A percentile compares a stretch with the other conserved stretches of the same genome.
Evolutionary conservation across 768 basidiomycete species (phyloP).

Genomic region (Mycena polygramma): DNA sequence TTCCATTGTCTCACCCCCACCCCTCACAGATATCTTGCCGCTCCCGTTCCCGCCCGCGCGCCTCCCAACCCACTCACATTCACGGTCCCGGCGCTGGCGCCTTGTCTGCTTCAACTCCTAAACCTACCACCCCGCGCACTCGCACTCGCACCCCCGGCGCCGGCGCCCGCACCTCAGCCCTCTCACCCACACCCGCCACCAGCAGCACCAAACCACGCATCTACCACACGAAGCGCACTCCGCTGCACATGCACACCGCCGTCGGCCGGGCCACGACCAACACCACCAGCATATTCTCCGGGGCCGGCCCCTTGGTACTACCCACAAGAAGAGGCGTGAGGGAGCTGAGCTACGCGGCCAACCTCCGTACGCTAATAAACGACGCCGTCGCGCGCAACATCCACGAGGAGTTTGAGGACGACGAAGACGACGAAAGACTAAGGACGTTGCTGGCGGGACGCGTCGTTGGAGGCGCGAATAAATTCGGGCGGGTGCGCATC

Average conservation of each 20-base stretch:
- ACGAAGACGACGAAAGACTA: constrained; percentile 2
- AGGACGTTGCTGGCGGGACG: constrained; percentile 5
- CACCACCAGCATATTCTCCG: neutral
- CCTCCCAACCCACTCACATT: neutral
- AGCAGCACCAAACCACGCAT: neutral
- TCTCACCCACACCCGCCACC: neutral
- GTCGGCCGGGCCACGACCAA: neutral
- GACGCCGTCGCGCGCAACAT: neutral
- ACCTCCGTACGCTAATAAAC: neutral
- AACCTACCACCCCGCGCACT: too few species aligned
- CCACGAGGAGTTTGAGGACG: neutral
- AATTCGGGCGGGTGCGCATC: constrained; percentile 15
- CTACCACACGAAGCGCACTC: neutral
- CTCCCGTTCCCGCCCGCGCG: neutral
- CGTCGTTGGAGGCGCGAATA: constrained; percentile 8
- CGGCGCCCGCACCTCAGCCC: too few species aligned
- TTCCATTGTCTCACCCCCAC: neutral
- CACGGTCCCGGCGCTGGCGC: constrained; percentile 2
- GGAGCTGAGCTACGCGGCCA: neutral
- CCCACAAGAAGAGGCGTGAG: neutral
- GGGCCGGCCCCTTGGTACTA: neutral
- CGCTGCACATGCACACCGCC: too few species aligned
- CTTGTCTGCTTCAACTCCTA: too few species aligned
- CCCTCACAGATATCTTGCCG: neutral
- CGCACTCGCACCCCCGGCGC: too few species aligned